Evolutionary conservation across 371 early-diverging fungal species (phyloP).

Genomic region (Mucor velutinosus): DNA sequence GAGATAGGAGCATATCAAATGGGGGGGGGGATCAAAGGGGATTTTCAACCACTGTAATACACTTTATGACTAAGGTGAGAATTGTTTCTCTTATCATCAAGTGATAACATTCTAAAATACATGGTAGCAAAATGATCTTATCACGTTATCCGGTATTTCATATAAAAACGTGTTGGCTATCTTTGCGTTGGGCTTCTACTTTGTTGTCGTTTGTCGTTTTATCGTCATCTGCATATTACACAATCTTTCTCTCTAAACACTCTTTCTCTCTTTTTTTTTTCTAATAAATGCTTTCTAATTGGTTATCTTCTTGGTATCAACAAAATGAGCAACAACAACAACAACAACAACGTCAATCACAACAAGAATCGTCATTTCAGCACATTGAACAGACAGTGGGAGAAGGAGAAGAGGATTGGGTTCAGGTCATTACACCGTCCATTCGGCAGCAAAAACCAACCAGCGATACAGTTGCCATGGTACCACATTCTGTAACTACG

Average conservation of each 20-base stretch:
- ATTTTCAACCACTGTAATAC: background rate
- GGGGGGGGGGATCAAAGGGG: background rate
- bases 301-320: slow-evolving; percentile 30
- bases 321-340: slow-evolving; percentile 18
- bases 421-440: slow-evolving; percentile 19
- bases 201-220: slow-evolving; percentile 4
- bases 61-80: slow-evolving; percentile 1
- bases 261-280: background rate
- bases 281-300: slow-evolving; percentile 21
- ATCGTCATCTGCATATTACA: background rate
- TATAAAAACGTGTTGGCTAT: background rate
- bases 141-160: slow-evolving; percentile 16
- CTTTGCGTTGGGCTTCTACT: background rate
- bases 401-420: slow-evolving; percentile 24
- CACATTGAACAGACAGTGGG: background rate
- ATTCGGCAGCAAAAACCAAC: slow-evolving; percentile 5
- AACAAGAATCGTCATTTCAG: slow-evolving; percentile 14
- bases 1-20: background rate
- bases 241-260: too few species aligned
- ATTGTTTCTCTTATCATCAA: background rate
- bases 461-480: slow-evolving; percentile 3
- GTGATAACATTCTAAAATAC: background rate
- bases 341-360: slow-evolving; percentile 21
- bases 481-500: background rate
- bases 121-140: slow-evolving; percentile 11